Base-by-base conservation (phyloP, 1,139 yeast genomes). In the Zygoascus hellenicus region DNA sequence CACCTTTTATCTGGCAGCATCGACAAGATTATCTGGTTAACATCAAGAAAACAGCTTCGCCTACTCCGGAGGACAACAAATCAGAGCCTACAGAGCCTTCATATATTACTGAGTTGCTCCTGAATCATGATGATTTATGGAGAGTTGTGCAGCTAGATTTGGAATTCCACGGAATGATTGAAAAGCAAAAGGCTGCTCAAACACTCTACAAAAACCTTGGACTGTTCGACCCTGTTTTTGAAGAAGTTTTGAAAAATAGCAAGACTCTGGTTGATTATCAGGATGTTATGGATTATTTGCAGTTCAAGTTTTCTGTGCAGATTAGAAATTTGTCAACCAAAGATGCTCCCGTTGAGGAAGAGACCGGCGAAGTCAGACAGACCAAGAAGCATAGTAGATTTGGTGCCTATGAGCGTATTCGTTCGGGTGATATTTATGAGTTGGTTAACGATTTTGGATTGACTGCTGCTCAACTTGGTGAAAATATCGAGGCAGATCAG, bases 1-100 rank as follows among this genome's bases (percentile, higher is more conserved):
- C 92, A 3, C 97, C 98, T n/a, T 87, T 89, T 61, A 89, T 92
- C 51, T 90, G 96, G 87, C 83, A 90, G 33, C 96, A 89, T 61
- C 85, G 97, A 64, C 84, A 95, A 65, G 97, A 92, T 65, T 89
- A 85, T 62, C 72, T 88, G 34, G 71, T 84, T 46, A 72, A 72
- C 56, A 76, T 86, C 30, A 58, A 62, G 10, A 55, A 58, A 22
- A n/a, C 54, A 3, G 37, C 42, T 5, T 37, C 54, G 29, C 48
- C 65, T 1, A 74, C 72, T 17, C 83, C 78, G 57, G 82, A 78
- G 47, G 73, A 72, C 29, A 71, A 69, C 43, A 77, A 77, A 7
- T 78, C 77, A 42, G 77, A 77, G 0, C 34, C 48, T 30, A 29
- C 52, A n/a, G 46, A 54, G 58, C 36, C 42, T 31, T 15, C 31